These are phyloP conservation scores for Phytophthora colocasiae DNA, from an alignment of 352 stramenopile genomes.

Conservation along the genomic window DNA sequence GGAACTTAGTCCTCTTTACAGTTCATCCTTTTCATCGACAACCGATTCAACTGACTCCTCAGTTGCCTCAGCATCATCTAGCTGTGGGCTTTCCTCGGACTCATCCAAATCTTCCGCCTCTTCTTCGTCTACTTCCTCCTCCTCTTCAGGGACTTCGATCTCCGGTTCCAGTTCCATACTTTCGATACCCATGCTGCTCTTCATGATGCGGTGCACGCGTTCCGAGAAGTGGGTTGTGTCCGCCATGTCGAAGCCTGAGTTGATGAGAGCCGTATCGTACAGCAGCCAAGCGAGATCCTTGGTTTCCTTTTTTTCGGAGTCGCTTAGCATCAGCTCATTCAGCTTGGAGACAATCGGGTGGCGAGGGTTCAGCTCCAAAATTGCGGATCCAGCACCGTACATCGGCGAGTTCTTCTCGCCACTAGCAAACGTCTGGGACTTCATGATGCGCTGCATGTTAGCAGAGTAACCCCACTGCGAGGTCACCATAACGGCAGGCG, in stretches of 20 bases:
- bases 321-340: slow-evolving; percentile 75
- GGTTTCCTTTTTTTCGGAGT: slow-evolving; percentile 84
- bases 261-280: slow-evolving; percentile 98
- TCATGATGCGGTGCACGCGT: slow-evolving; percentile 95
- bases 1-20: slow-evolving; percentile 49
- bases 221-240: slow-evolving; percentile 94
- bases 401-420: slow-evolving; percentile 49
- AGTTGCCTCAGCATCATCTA: slow-evolving; percentile 43
- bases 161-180: slow-evolving; percentile 94
- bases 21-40: slow-evolving; percentile 72
- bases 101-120: slow-evolving; percentile 45
- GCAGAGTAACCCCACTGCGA: slow-evolving; percentile 97
- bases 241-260: slow-evolving; percentile 97
- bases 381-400: slow-evolving; percentile 82
- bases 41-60: slow-evolving; percentile 31
- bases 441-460: slow-evolving; percentile 99
- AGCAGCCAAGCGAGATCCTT: slow-evolving; percentile 97
- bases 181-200: slow-evolving; percentile 92
- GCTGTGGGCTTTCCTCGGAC: slow-evolving; percentile 74
- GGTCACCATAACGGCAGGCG: slow-evolving; percentile 97
- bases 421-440: slow-evolving; percentile 96
- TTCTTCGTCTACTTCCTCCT: slow-evolving; percentile 55
- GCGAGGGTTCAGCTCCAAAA: slow-evolving; percentile 99
- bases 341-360: slow-evolving; percentile 99
- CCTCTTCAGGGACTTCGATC: slow-evolving; percentile 93